Conservation (phyloP, 495 filamentous ascomycete species). For the Aspergillus nanangensis region DNA sequence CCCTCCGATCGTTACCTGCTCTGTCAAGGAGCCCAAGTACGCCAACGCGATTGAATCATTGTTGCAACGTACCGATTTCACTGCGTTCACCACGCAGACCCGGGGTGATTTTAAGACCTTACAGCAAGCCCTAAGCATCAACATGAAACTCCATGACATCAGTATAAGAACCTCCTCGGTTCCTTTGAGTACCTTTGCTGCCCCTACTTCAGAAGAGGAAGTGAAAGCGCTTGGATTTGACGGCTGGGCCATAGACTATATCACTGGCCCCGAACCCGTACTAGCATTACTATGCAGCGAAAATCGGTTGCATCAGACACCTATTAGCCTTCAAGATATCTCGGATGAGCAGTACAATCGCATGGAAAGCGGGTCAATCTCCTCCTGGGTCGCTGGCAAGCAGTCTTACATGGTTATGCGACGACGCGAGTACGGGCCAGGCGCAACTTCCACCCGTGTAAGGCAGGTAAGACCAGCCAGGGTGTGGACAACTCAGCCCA, state of each 20-base stretch:
- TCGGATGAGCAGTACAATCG: slow-evolving; percentile 56
- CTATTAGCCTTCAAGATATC: slow-evolving; percentile 57
- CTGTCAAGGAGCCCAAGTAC: slow-evolving; percentile 69
- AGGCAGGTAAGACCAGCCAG: slow-evolving; percentile 48
- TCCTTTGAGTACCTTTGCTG: slow-evolving; percentile 43
- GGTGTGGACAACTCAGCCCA: slow-evolving; percentile 74
- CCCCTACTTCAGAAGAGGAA: slow-evolving; percentile 52
- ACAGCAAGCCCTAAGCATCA: slow-evolving; percentile 27
- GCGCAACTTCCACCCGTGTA: slow-evolving; percentile 61
- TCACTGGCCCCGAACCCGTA: slow-evolving; percentile 80
- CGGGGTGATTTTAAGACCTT: slow-evolving; percentile 70
- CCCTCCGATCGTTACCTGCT: slow-evolving; percentile 77
- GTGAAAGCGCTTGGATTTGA: slow-evolving; percentile 64
- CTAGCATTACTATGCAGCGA: slow-evolving; percentile 80
- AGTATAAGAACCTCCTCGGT: slow-evolving; percentile 54
- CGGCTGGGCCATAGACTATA: slow-evolving; percentile 68
- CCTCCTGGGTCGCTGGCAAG: slow-evolving; percentile 60
- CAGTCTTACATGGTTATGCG: slow-evolving; percentile 54
- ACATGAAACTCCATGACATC: slow-evolving; percentile 59
- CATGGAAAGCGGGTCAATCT: slow-evolving; percentile 50
- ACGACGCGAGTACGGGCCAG: slow-evolving; percentile 69
- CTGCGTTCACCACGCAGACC: slow-evolving; percentile 73
- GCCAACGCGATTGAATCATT: slow-evolving; percentile 71
- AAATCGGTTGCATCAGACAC: slow-evolving; percentile 59
- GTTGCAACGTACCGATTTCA: slow-evolving; percentile 57